These are phyloP conservation scores for Saturnispora zaruensis DNA, from an alignment of 805 yeast genomes.

Conservation along the genomic window DNA sequence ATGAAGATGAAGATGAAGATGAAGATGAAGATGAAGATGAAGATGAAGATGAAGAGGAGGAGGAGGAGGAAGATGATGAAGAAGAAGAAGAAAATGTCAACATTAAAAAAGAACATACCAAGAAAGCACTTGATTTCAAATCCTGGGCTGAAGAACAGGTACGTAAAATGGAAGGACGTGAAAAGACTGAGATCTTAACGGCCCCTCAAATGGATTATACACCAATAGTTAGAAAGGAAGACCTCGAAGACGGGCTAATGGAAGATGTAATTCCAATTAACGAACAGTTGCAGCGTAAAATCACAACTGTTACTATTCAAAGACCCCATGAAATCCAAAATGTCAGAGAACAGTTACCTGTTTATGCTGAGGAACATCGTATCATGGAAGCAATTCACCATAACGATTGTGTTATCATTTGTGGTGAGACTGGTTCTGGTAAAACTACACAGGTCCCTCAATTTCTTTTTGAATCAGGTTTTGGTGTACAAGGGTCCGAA, in stretches of 20 bases:
- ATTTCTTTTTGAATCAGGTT: conserved; percentile 87
- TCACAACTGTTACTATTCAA: conserved; percentile 58
- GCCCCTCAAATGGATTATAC: conserved; percentile 45
- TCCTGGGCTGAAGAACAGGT: conserved; percentile 81
- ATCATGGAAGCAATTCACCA: conserved; percentile 95
- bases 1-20: conserved; percentile 25
- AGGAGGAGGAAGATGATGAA: conserved; percentile 23
- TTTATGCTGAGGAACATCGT: conserved; percentile 79
- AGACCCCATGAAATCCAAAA: conserved; percentile 61
- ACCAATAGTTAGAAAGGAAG: conserved; percentile 59
- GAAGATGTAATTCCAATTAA: conserved; percentile 53
- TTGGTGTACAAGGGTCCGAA: conserved; percentile 51
- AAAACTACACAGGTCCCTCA: conserved; percentile 98
- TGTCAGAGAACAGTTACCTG: conserved; percentile 70
- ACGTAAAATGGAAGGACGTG: conserved; percentile 53
- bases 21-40: conserved; percentile 30
- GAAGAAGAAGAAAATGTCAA: conserved; percentile 26
- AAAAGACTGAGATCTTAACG: conserved; percentile 39
- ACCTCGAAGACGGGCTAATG: conserved; percentile 58
- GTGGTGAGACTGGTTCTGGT: conserved; percentile 99
- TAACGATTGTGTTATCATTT: conserved; percentile 79
- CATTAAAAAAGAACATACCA: conserved; percentile 36
- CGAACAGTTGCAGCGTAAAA: conserved; percentile 44
- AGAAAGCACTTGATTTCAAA: conserved; percentile 61
- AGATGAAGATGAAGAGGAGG: conserved; percentile 27